Conservation (phyloP, 148 eudicot genomes). For the Spergularia bocconei region DNA sequence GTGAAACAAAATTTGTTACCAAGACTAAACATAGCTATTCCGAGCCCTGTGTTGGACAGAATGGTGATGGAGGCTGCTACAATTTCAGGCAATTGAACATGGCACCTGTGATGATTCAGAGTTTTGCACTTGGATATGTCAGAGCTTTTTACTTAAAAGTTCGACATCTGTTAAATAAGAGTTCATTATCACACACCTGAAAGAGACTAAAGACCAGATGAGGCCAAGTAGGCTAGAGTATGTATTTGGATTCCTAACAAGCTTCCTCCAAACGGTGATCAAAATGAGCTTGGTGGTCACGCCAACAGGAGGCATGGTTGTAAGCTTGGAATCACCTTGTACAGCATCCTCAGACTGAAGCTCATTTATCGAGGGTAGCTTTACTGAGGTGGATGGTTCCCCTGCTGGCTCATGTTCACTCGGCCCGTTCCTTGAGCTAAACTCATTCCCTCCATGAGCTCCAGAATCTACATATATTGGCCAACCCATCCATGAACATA, state of each 20-base stretch:
- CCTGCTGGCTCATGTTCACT: conserved; percentile 37
- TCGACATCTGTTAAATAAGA: too few relatives aligned
- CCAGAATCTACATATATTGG: conserved; percentile 58
- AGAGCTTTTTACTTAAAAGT: too few relatives aligned
- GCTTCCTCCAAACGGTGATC: conserved; percentile 86
- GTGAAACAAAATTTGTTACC: conserved; percentile 34
- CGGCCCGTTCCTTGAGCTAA: conserved; percentile 60
- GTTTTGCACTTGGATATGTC: too few relatives aligned
- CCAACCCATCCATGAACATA: too few relatives aligned
- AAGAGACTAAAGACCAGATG: conserved; percentile 71
- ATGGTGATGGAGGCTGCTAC: conserved; percentile 64
- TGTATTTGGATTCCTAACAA: conserved; percentile 76
- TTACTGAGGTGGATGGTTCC: conserved; percentile 72
- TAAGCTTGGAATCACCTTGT: conserved; percentile 41
- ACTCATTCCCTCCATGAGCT: conserved; percentile 73
- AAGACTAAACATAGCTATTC: conserved; percentile 92
- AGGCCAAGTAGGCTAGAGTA: conserved; percentile 79
- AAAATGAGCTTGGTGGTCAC: conserved; percentile 76
- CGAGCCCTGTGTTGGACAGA: conserved; percentile 82
- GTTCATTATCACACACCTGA: conserved; percentile 37
- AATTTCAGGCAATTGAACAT: conserved; percentile 70
- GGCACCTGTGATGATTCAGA: conserved; percentile 41
- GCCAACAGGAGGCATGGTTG: conserved; percentile 68
- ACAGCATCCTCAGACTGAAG: conserved; percentile 54
- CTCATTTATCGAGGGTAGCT: conserved; percentile 60